Base-by-base conservation (phyloP, 371 early-diverging fungal genomes). In the Mucor sp. region DNA sequence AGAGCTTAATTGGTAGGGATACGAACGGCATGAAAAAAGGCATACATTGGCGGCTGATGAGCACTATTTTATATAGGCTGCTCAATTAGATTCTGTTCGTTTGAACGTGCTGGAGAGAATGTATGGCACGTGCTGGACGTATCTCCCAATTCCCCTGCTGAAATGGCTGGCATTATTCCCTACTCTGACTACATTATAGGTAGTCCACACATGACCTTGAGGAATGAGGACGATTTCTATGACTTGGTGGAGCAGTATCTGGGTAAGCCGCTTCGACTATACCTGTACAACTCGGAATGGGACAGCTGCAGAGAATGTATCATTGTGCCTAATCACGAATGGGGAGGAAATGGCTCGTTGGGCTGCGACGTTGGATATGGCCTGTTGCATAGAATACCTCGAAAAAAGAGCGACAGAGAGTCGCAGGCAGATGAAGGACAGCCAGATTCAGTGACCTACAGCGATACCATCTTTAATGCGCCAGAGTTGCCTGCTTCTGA, bases 71-170 rank as follows among this genome's bases (percentile, higher is more conserved):
- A 11, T 14, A 7, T 82, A 75, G 92, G 93, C 15, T 91, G 90
- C 63, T 86, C 85, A n/a, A 89, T 92, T 59, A 84, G 92, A 25
- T 91, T 84, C 66, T 93, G 93, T 67, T 84, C 88, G 25, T 91
- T 86, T 79, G 89, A 88, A 43, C 75, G 78, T 11, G 88, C 86
- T 15, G 85, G 85, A 19, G 89, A 90, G 60, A 83, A 90, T 66
- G 89, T 88, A 12, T 92, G 93, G 92, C 93, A 92, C 65, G 84
- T 93, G n/a, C 63, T 91, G 65, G 82, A 84, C 19, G 78, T 87
- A 12, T 75, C 80, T 8, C 77, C 82, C 12, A 80, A 89, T 65
- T 88, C 89, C 23, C 91, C 91, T 8, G 90, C 91, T 25, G 87
- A 84, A 75, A 80, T 81, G 76, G 90, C 90, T 12, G 90, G 90